Base-by-base conservation (phyloP, 768 basidiomycete species). In the Calvatia gigantea region DNA sequence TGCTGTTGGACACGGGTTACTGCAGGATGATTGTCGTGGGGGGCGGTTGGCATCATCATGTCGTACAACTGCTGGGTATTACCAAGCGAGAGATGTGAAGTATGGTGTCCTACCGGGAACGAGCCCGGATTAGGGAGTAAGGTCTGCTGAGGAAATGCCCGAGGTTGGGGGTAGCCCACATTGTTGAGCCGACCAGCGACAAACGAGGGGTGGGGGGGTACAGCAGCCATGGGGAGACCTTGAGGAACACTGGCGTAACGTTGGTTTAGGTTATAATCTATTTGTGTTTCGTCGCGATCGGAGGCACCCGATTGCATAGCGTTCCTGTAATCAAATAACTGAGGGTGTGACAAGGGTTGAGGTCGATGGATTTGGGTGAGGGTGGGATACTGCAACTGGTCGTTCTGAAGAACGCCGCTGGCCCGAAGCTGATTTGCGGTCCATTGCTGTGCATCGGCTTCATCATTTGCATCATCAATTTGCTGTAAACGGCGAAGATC, bases 1-100 rank as follows among this genome's bases (percentile, higher is more conserved):
- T 89, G 89, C 62, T 90, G 88, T 67, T 91, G 89, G 47, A 89
- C 83, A 60, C 88, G 88, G 48, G 82, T 77, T 55, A 89, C 84
- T 29, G 87, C 81, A 32, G 86, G 80, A 65, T 83, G 83, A 58
- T 75, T 76, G 59, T 86, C 83, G 52, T 72, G 72, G 53, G 79
- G 74, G 31, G 61, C 65, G n/a, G 76, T 78, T 38, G 82, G 80
- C 45, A 83, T 71, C 80, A 91, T 87, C 85, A 89, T 87, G 64
- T 90, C 88, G 62, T 90, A 91, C 51, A 90, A 63, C 63, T 89
- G 88, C 62, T 90, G 89, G 27, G 87, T 79, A 64, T 81, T 87
- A 56, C 85, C 86, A 51, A 90, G 72, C 9, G 87, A 85, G 53
- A 89, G 77, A 59, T 87, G 85, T 14, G 84, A 73, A n/a, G 82